phyloP scores from a whole-genome alignment of 371 early-diverging fungal genomes.

The Syncephalastrum monosporum region DNA sequence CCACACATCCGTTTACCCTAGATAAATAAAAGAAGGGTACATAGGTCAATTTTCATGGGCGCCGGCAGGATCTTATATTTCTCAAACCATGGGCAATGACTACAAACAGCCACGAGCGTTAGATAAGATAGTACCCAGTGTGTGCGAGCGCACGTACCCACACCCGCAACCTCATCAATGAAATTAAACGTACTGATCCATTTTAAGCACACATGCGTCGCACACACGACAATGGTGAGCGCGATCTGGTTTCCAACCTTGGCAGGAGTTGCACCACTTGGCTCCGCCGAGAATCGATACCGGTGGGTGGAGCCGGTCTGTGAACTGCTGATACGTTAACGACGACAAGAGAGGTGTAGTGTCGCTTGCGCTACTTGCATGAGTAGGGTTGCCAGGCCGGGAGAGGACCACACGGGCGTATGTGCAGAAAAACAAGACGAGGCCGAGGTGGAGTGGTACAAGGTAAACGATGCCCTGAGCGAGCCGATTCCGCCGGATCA shows the following conservation, averaged over 20 bases:
- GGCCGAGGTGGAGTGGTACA: slow-evolving; percentile 10
- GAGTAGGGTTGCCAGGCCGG: slow-evolving; percentile 13
- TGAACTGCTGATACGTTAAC: not conserved
- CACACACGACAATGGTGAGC: slow-evolving; percentile 66
- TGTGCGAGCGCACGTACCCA: not conserved
- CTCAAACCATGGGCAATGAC: slow-evolving; percentile 59
- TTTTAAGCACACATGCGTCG: slow-evolving; percentile 55
- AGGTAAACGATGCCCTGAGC: slow-evolving; percentile 15
- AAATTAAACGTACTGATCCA: slow-evolving; percentile 56
- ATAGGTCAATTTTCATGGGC: not conserved
- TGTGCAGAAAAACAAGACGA: slow-evolving; percentile 7
- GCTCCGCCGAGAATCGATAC: slow-evolving; percentile 25
- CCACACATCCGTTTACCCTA: slow-evolving; percentile 60
- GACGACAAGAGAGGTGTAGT: not conserved
- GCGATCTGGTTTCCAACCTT: slow-evolving; percentile 57
- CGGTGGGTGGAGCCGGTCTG: not conserved
- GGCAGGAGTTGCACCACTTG: slow-evolving; percentile 52
- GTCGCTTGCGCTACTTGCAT: not conserved
- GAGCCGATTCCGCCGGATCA: slow-evolving; percentile 7
- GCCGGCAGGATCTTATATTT: not conserved
- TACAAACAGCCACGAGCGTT: slow-evolving; percentile 11
- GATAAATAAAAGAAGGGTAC: not conserved
- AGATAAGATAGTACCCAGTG: not conserved
- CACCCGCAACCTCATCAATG: not conserved
- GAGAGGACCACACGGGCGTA: slow-evolving; percentile 12